A percentile compares a stretch with the other conserved stretches of the same genome.
phyloP scores from a whole-genome alignment of 495 filamentous ascomycete species.

The Paragyromitra xinjiangensis region DNA sequence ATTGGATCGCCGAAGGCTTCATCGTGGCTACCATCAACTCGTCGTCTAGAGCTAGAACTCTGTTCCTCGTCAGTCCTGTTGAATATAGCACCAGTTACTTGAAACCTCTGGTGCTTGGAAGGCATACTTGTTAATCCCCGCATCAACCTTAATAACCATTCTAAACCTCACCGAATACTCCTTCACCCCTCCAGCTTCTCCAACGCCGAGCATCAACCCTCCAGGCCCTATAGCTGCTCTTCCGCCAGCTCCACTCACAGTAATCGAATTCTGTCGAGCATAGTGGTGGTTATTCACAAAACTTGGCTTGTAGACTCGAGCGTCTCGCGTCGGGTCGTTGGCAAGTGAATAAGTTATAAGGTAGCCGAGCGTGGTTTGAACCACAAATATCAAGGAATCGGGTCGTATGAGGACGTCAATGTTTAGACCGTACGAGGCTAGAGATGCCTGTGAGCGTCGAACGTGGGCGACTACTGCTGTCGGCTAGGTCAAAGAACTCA shows the following conservation, averaged over 20 bases:
- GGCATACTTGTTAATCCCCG: conserved; percentile 75
- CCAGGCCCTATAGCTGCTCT: conserved; percentile 66
- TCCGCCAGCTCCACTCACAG: conserved; percentile 63
- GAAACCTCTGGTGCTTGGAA: neutral
- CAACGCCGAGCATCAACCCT: conserved; percentile 68
- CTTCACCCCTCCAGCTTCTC: conserved; percentile 79
- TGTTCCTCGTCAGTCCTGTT: conserved; percentile 52
- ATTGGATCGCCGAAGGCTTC: conserved; percentile 93
- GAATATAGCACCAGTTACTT: neutral
- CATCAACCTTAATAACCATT: conserved; percentile 98
- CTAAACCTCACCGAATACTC: conserved; percentile 91
- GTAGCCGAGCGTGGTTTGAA: conserved; percentile 88
- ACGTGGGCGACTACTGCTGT: conserved; percentile 87
- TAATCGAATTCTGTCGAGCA: conserved; percentile 77
- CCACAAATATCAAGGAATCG: conserved; percentile 87
- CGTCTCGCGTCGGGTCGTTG: conserved; percentile 72
- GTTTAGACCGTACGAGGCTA: conserved; percentile 85
- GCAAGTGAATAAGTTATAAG: conserved; percentile 93
- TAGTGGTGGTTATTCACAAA: conserved; percentile 71
- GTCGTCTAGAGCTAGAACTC: conserved; percentile 87
- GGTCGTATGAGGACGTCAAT: conserved; percentile 85
- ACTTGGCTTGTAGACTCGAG: conserved; percentile 82
- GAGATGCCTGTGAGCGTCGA: conserved; percentile 77
- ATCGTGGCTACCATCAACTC: conserved; percentile 93
- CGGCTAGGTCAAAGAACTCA: conserved; percentile 67